Conservation (phyloP, 306 rosid genomes). For the Medicago arabica region DNA sequence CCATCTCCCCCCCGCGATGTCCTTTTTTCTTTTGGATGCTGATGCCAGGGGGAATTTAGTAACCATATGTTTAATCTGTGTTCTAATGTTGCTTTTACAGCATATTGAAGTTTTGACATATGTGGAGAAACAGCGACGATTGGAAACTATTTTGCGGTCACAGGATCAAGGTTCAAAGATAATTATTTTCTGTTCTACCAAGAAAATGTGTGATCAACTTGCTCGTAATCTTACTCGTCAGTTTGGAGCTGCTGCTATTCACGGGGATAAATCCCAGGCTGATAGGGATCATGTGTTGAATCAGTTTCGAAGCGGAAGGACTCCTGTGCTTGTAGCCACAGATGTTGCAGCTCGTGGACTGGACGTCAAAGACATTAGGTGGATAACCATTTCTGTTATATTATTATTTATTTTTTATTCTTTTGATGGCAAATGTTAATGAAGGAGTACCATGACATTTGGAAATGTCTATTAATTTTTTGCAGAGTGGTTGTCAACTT, state of each 20-base stretch:
- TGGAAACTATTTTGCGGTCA: conserved; percentile 88
- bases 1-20: neutral
- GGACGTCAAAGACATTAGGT: conserved; percentile 98
- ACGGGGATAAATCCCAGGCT: conserved; percentile 97
- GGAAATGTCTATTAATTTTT: conserved; percentile 27
- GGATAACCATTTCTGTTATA: conserved; percentile 26
- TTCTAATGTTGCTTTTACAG: conserved; percentile 48
- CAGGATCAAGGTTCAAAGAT: conserved; percentile 95
- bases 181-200: conserved; percentile 92
- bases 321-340: conserved; percentile 97
- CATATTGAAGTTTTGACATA: conserved; percentile 81
- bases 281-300: conserved; percentile 92
- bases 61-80: conserved; percentile 18
- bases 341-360: conserved; percentile 99
- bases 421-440: neutral
- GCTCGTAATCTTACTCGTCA: conserved; percentile 90
- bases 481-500: conserved; percentile 92
- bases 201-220: conserved; percentile 99
- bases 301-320: conserved; percentile 86
- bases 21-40: conserved; percentile 8
- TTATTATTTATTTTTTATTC: conserved; percentile 1
- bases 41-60: neutral
- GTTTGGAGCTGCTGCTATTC: conserved; percentile 97
- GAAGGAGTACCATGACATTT: neutral
- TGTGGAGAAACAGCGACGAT: conserved; percentile 80